A percentile compares a stretch with the other conserved stretches of the same genome.
Evolutionary conservation across 1,284 basidiomycete species (phyloP).

Genomic region (Melampsora occidentalis): DNA sequence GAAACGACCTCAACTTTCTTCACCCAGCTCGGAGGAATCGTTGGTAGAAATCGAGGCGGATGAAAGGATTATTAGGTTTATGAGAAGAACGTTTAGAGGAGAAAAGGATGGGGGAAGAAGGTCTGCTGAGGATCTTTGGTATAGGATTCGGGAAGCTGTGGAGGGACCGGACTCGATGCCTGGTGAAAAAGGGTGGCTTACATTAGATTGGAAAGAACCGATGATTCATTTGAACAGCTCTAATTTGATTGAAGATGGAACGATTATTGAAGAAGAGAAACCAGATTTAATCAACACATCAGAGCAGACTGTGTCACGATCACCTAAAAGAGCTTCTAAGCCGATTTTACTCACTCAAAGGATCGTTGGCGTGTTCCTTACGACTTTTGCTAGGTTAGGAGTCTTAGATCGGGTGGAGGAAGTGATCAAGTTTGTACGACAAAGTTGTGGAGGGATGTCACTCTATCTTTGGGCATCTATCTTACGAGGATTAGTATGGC

Average conservation of each 20-base stretch:
- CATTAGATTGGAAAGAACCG: constrained; percentile 29
- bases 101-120: constrained; percentile 2
- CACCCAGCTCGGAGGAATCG: too few relatives aligned
- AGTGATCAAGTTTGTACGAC: constrained; percentile 16
- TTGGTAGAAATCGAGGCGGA: background rate
- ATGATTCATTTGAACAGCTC: background rate
- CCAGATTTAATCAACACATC: background rate
- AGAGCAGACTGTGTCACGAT: background rate
- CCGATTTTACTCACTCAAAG: constrained; percentile 22
- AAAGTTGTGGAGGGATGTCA: constrained; percentile 19
- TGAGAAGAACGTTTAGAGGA: constrained; percentile 14
- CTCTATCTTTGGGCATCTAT: constrained; percentile 26
- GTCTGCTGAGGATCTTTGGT: constrained; percentile 18
- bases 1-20: constrained; percentile 3
- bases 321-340: background rate
- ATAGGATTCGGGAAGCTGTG: constrained; percentile 22
- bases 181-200: constrained; percentile 17
- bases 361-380: constrained; percentile 19
- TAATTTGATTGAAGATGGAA: constrained; percentile 1
- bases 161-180: background rate
- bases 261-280: background rate
- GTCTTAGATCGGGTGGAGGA: constrained; percentile 18
- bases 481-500: constrained; percentile 11
- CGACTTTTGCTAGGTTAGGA: constrained; percentile 14
- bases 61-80: constrained; percentile 25